Evolutionary conservation across 139 green algal genomes (phyloP).

Genomic region (Chlamydomonas eustigma): DNA sequence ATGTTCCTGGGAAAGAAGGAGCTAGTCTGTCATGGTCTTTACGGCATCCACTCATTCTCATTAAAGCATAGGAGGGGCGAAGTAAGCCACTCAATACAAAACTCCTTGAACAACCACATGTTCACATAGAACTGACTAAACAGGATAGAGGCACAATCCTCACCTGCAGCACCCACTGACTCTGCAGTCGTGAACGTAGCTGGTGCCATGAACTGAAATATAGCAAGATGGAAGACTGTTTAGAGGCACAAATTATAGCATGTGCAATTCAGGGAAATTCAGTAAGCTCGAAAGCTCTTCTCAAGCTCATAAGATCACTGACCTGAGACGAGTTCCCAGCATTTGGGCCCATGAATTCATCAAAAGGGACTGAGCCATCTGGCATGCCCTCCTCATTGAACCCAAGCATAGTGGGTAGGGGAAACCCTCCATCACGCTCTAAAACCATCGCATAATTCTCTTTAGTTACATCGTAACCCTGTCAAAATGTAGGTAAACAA

Average conservation of each 20-base stretch:
- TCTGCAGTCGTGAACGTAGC: not conserved
- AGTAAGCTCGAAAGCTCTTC: not conserved
- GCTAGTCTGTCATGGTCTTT: too few relatives aligned
- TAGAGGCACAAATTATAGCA: too few relatives aligned
- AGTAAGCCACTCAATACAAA: too few relatives aligned
- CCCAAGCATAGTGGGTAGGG: not conserved
- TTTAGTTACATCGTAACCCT: constrained; percentile 10
- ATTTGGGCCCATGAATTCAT: not conserved
- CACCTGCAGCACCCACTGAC: not conserved
- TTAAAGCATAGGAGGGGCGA: too few relatives aligned
- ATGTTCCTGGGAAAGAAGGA: too few relatives aligned
- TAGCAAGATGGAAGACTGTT: too few relatives aligned
- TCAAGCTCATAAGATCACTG: not conserved
- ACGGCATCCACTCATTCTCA: too few relatives aligned
- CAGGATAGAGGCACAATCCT: too few relatives aligned
- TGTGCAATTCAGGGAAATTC: too few relatives aligned
- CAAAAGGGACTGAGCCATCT: not conserved
- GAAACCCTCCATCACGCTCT: not conserved
- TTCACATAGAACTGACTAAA: too few relatives aligned
- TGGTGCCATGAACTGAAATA: constrained; percentile 8
- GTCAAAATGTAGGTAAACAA: not conserved
- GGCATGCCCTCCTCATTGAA: constrained; percentile 15
- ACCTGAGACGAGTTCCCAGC: not conserved
- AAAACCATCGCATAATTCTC: constrained; percentile 2
- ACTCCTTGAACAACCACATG: too few relatives aligned